phyloP scores from a whole-genome alignment of 2,329 filamentous ascomycete species.

The Cryphonectria naterciae region DNA sequence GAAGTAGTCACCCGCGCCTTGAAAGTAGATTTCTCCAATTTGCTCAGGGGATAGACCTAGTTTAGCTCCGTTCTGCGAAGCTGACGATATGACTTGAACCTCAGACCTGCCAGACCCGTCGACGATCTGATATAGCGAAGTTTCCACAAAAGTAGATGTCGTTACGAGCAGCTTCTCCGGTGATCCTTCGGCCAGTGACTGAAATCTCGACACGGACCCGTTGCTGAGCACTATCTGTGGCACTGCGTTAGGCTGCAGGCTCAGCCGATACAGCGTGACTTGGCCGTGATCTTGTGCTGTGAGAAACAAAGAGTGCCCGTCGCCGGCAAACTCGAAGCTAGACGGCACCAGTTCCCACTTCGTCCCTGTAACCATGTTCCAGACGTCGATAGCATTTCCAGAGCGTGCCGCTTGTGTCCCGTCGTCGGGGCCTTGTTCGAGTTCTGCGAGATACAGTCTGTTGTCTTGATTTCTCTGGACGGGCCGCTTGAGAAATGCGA shows the following conservation, averaged over 20 bases:
- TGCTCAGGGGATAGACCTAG: slow-evolving; percentile 43
- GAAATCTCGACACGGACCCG: slow-evolving; percentile 37
- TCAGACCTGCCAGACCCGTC: slow-evolving; percentile 32
- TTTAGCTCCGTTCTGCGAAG: slow-evolving; percentile 38
- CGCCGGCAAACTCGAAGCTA: slow-evolving; percentile 42
- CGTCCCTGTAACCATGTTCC: slow-evolving; percentile 34
- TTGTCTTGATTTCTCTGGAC: slow-evolving; percentile 33
- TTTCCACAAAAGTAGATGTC: slow-evolving; percentile 44
- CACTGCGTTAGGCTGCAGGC: slow-evolving; percentile 37
- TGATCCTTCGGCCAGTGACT: slow-evolving; percentile 35
- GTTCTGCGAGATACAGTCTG: slow-evolving; percentile 39
- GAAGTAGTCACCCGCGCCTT: slow-evolving; percentile 40
- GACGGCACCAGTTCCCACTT: slow-evolving; percentile 37
- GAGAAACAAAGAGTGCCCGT: slow-evolving; percentile 41
- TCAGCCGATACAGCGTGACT: slow-evolving; percentile 39
- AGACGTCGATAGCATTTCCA: slow-evolving; percentile 36
- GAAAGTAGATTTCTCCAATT: slow-evolving; percentile 46
- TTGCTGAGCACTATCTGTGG: slow-evolving; percentile 35
- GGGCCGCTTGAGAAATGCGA: slow-evolving; percentile 41
- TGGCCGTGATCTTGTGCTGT: slow-evolving; percentile 41
- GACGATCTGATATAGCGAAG: slow-evolving; percentile 43
- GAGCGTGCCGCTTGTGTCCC: background rate
- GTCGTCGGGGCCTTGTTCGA: slow-evolving; percentile 30
- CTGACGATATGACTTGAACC: slow-evolving; percentile 38
- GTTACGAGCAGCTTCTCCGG: slow-evolving; percentile 41